phyloP scores from a whole-genome alignment of 805 yeast species.

The Metschnikowia matae region DNA sequence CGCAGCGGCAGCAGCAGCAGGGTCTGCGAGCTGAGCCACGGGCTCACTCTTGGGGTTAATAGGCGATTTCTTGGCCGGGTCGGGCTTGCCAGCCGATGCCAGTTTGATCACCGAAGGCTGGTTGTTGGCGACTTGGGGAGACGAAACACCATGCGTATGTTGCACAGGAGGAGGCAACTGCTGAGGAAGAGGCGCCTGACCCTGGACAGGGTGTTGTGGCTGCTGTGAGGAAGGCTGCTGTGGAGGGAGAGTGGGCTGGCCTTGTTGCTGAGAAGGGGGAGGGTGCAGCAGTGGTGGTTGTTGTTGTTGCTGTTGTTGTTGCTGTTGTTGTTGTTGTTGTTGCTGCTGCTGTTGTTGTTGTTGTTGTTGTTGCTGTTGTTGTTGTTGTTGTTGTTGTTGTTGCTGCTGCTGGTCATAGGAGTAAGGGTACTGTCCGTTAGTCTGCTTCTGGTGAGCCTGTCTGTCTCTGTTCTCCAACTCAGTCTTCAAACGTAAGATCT shows the following conservation, averaged over 20 bases:
- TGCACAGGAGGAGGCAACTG: constrained; percentile 5
- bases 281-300: constrained; percentile 12
- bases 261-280: constrained; percentile 13
- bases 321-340: no score
- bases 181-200: neutral
- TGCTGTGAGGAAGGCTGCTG: neutral
- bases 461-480: constrained; percentile 82
- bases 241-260: neutral
- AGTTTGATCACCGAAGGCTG: neutral
- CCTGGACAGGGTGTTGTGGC: neutral
- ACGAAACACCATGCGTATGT: neutral
- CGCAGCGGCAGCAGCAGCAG: constrained; percentile 21
- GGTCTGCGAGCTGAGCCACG: constrained; percentile 6
- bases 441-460: constrained; percentile 37
- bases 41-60: constrained; percentile 13
- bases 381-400: no score
- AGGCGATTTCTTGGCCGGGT: constrained; percentile 10
- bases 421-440: constrained; percentile 39
- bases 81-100: constrained; percentile 1
- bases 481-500: constrained; percentile 76
- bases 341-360: constrained; percentile 18
- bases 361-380: neutral
- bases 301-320: neutral
- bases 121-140: constrained; percentile 3
- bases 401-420: constrained; percentile 28